phyloP scores from a whole-genome alignment of 192 early-diverging fungal species.

The Dissophora globulifera region DNA sequence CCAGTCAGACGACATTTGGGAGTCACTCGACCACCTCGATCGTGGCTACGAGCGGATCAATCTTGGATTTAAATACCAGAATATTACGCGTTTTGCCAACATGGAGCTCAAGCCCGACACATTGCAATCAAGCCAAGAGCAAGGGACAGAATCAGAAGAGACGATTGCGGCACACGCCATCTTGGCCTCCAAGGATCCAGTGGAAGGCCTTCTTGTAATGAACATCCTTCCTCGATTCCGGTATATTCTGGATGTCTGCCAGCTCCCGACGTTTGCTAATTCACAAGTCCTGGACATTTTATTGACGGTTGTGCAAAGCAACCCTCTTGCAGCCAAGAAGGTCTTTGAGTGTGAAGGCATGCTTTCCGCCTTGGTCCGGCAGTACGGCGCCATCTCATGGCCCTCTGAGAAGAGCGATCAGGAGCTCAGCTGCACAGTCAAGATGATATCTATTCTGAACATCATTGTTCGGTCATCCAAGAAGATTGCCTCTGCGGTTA shows the following conservation, averaged over 20 bases:
- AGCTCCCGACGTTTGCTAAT: constrained; percentile 45
- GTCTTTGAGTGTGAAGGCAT: constrained; percentile 60
- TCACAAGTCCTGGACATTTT: constrained; percentile 62
- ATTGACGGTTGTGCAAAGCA: constrained; percentile 57
- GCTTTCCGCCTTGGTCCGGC: constrained; percentile 54
- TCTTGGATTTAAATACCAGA: constrained; percentile 28
- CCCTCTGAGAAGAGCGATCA: constrained; percentile 49
- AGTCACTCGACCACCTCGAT: constrained; percentile 36
- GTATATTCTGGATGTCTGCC: constrained; percentile 62
- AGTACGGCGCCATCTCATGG: constrained; percentile 57
- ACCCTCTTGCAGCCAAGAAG: constrained; percentile 49
- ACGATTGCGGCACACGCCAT: constrained; percentile 57
- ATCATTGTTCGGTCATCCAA: constrained; percentile 54
- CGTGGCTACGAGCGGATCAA: constrained; percentile 44
- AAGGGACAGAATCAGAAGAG: constrained; percentile 49
- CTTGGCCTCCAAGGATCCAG: constrained; percentile 62
- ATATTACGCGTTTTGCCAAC: constrained; percentile 45
- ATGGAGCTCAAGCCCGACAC: constrained; percentile 51
- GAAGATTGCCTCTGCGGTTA: constrained; percentile 53
- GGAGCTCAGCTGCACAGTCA: constrained; percentile 30
- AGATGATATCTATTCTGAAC: constrained; percentile 52
- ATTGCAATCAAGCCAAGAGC: constrained; percentile 48
- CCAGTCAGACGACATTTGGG: constrained; percentile 55
- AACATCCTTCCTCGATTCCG: constrained; percentile 65
- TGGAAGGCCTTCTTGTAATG: constrained; percentile 70